Evolutionary conservation across 306 rosid genomes (phyloP).

Genomic region (Trichosanthes truncata): DNA sequence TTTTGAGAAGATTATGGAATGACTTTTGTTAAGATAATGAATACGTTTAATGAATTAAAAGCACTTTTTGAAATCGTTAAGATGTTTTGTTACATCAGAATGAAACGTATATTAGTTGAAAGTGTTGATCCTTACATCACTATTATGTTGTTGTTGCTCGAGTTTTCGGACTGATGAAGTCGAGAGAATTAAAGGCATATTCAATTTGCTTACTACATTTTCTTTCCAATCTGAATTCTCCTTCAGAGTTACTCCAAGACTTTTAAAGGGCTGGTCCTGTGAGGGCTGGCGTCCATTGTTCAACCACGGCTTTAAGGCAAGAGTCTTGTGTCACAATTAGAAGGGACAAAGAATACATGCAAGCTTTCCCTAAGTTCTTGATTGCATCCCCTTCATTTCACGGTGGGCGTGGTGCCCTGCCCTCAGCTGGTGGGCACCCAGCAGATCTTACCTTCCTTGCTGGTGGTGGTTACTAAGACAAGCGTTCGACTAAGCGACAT

Average conservation of each 20-base stretch:
- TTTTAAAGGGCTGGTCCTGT: conserved; percentile 16
- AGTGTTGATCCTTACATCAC: neutral
- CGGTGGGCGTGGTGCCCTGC: conserved; percentile 41
- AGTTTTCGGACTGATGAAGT: neutral
- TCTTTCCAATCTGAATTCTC: neutral
- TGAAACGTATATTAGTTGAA: neutral
- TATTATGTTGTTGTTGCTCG: neutral
- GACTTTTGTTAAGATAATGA: neutral
- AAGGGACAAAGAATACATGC: conserved; percentile 21
- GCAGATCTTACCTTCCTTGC: conserved; percentile 38
- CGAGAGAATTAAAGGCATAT: neutral
- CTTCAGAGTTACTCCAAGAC: neutral
- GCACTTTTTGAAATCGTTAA: too few relatives aligned
- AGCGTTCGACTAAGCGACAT: neutral
- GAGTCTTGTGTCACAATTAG: conserved; percentile 8
- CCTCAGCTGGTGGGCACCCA: conserved; percentile 39
- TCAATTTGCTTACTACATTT: neutral
- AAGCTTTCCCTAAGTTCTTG: conserved; percentile 15
- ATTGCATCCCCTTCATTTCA: conserved; percentile 33
- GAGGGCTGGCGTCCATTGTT: conserved; percentile 19
- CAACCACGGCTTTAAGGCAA: conserved; percentile 27
- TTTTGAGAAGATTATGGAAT: neutral
- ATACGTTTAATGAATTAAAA: neutral
- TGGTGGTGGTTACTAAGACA: conserved; percentile 25
- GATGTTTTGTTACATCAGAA: neutral